A percentile compares a stretch with the other conserved stretches of the same genome.
These are phyloP conservation scores for Tuctoria greenei DNA, from an alignment of 176 grass and related monocot species.

Conservation along the genomic window DNA sequence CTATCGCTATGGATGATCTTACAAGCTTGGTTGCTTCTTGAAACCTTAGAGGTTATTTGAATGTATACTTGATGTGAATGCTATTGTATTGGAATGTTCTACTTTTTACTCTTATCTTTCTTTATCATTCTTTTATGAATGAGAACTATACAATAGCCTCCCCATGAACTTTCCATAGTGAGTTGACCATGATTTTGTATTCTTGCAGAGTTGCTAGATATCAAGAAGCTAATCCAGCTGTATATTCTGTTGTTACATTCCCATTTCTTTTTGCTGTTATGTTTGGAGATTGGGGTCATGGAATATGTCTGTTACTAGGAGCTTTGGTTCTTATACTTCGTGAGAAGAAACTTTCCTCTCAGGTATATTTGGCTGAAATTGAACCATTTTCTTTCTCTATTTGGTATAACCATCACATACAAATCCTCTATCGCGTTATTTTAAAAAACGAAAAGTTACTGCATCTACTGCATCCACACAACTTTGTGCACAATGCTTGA, in stretches of 20 bases:
- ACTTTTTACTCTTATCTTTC: background rate
- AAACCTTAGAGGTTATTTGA: constrained; percentile 16
- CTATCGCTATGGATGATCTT: background rate
- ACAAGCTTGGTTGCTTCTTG: constrained; percentile 9
- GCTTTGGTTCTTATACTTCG: constrained; percentile 88
- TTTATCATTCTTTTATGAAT: constrained; percentile 22
- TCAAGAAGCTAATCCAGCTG: constrained; percentile 97
- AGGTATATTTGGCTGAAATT: constrained; percentile 49
- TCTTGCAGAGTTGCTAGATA: constrained; percentile 87
- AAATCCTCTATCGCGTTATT: constrained; percentile 10
- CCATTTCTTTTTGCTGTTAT: constrained; percentile 99
- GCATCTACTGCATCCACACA: background rate
- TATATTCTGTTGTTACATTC: constrained; percentile 96
- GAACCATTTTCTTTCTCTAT: constrained; percentile 1
- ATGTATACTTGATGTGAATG: constrained; percentile 1
- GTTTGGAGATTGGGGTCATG: constrained; percentile 99
- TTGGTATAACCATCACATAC: constrained; percentile 11
- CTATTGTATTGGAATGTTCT: constrained; percentile 17
- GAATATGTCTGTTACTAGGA: constrained; percentile 91
- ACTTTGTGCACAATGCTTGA: background rate
- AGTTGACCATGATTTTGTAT: constrained; percentile 26
- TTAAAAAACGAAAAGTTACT: constrained; percentile 18
- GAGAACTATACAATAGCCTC: background rate
- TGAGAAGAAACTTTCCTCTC: constrained; percentile 93
- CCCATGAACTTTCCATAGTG: background rate